Percentiles rank a stretch among this genome's conserved stretches.
Evolutionary conservation across 768 basidiomycete genomes (phyloP).

Genomic region (Cyclocybe aegerita): DNA sequence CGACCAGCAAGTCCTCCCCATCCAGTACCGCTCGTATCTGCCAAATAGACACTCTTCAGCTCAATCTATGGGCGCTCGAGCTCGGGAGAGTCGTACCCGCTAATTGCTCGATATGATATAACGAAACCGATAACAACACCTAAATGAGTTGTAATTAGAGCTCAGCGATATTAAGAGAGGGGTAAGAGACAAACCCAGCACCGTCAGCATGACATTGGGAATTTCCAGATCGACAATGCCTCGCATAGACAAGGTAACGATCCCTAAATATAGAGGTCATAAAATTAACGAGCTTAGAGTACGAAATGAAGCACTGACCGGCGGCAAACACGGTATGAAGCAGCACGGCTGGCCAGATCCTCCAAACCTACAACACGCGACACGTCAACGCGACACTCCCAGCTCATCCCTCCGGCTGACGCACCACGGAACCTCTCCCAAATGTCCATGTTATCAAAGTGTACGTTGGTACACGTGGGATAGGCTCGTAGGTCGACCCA

Average conservation of each 20-base stretch:
- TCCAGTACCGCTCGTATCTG: constrained; percentile 67
- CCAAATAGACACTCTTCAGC: neutral
- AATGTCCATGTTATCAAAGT: constrained; percentile 32
- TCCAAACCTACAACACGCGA: constrained; percentile 43
- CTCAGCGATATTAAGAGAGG: neutral
- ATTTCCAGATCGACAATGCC: constrained; percentile 41
- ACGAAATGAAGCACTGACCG: constrained; percentile 24
- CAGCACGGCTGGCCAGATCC: constrained; percentile 68
- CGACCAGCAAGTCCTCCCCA: constrained; percentile 54
- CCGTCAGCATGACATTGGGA: constrained; percentile 58
- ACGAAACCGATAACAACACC: constrained; percentile 63
- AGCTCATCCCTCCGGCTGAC: neutral
- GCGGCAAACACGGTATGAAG: constrained; percentile 59
- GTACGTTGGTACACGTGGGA: constrained; percentile 21
- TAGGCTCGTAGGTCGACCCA: constrained; percentile 10
- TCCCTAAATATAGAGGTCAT: constrained; percentile 23
- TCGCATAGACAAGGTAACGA: constrained; percentile 42
- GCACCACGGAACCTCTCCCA: constrained; percentile 32
- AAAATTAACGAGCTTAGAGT: neutral
- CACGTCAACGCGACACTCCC: neutral
- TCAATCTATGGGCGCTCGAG: neutral
- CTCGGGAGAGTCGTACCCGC: constrained; percentile 39
- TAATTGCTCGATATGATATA: constrained; percentile 62
- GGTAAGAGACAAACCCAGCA: constrained; percentile 43
- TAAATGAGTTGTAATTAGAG: constrained; percentile 9